Evolutionary conservation across 352 stramenopile genomes (phyloP), one percentile per base, ranked within the genome.

Genomic region (Globisporangium sylvaticum): DNA sequence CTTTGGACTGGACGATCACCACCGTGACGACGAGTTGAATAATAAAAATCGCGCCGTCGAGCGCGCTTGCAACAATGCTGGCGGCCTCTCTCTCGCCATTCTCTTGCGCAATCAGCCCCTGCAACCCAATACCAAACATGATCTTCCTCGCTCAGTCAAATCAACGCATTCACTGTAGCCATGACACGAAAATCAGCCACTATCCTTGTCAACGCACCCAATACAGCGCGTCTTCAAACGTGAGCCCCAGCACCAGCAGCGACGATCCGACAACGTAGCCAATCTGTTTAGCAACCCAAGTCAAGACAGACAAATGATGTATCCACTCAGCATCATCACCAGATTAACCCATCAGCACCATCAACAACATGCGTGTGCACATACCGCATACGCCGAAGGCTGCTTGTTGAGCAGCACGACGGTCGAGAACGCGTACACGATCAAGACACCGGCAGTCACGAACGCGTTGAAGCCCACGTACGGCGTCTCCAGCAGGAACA

Each of bases 331-430:
- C 31, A 60, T 31, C 31, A 48, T n/a, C 42, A 24, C 9, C 18
- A 25, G 24, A 20, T 39, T 22, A 68, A 32, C 53, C 53, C 31
- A 66, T 39, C n/a, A 65, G 5, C 15, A 37, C 54, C 31, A 46
- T n/a, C 52, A 29, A 10, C 31, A 61, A 22, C 39, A n/a, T 10
- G 25, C 25, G 18, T 18, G 25, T 12, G 14, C 2, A 76, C 78
- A 64, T 63, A 92, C 86, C 61, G 80, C 90, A 69, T 89, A 94
- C 31, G 84, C 86, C 1, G 86, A 94, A 1, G 86, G 86, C 57
- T 84, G 80, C 60, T 92, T 92, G 76, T 92, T 92, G 46, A 94
- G 72, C 53, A 91, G 81, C 54, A 90, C 78, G 65, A 94, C 84
- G 50, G 84, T 76, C 22, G 83, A 78, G 70, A 94, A 87, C n/a